A percentile compares a stretch with the other conserved stretches of the same genome.
Conservation (phyloP, 1,284 basidiomycete species). For the Ceratobasidium sp. region DNA sequence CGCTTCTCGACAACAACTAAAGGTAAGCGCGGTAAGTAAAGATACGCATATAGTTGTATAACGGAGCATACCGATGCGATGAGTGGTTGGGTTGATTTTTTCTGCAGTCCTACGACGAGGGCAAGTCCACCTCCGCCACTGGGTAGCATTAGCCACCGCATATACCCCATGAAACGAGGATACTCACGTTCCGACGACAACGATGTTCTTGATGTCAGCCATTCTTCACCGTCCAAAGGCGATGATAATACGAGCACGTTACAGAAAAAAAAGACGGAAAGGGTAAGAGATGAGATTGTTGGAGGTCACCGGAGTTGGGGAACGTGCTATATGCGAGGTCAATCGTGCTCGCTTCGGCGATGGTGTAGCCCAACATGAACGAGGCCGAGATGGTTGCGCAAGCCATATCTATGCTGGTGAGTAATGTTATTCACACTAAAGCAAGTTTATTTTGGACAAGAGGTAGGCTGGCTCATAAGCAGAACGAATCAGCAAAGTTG, state of each 20-base stretch:
- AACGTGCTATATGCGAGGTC: no score
- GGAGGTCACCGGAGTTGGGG: no score
- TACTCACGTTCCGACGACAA: constrained; percentile 39
- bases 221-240: no score
- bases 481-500: no score
- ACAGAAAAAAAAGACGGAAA: constrained; percentile 2
- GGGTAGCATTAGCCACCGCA: not conserved
- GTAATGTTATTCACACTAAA: no score
- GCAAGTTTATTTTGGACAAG: no score
- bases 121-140: constrained; percentile 28
- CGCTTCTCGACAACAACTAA: constrained; percentile 26
- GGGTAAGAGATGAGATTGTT: not conserved
- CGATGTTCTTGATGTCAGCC: constrained; percentile 38
- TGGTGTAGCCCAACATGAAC: no score
- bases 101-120: not conserved
- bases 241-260: no score
- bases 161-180: not conserved
- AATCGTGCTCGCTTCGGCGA: no score
- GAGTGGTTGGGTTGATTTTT: not conserved
- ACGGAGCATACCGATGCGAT: not conserved
- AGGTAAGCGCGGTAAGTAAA: constrained; percentile 34
- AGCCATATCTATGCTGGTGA: no score
- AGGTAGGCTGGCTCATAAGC: no score
- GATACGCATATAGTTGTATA: not conserved
- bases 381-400: no score